Evolutionary conservation across 2,329 filamentous ascomycete genomes (phyloP), one percentile per base, ranked within the genome.

Genomic region (Colletotrichum australisinense): DNA sequence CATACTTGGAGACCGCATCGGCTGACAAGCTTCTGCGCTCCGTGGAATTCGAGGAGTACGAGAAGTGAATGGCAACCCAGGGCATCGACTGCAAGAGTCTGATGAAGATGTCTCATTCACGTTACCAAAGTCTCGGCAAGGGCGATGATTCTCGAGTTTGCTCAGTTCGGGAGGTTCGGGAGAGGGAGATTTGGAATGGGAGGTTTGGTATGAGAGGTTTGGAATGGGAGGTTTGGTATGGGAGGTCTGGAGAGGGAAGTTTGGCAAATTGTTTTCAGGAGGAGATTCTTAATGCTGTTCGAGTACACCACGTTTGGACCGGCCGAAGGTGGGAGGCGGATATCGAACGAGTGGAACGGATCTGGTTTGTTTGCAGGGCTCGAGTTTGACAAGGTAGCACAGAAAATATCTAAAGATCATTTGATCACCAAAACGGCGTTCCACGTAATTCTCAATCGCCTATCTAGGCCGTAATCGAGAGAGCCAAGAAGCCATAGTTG

Each of bases 11-110:
- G 1, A 24, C 9, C 4, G 16, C 56, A 2, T 24, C 59, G 16
- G 8, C 53, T 1, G 19, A 68, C n/a, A 57, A 35, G 62, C 63
- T 74, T 49, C 26, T 74, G 8, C 57, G 57, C 4, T 74, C 72
- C 3, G 52, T 72, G 8, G 72, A 74, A 24, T 55, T 55, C 35
- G 69, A 68, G 6, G 72, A 72, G 52, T 74, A 63, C 28, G 63
- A 74, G 35, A 57, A n/a, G 56, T 64, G 49, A 55, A 32, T 14
- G 9, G 14, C 32, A 30, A 14, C 8, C 8, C 32, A 24, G 49
- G 24, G 42, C 19, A 49, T 49, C 12, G 19, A 22, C 19, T 19
- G 19, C 42, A 49, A 22, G 42, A 49, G 19, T 49, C 42, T 49
- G 16, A 22, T 49, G 42, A 16, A 42, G 16, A 8, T n/a, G 19